These are phyloP conservation scores for Lecanicillium sp. DNA, from an alignment of 2,329 filamentous ascomycete genomes.

Conservation along the genomic window DNA sequence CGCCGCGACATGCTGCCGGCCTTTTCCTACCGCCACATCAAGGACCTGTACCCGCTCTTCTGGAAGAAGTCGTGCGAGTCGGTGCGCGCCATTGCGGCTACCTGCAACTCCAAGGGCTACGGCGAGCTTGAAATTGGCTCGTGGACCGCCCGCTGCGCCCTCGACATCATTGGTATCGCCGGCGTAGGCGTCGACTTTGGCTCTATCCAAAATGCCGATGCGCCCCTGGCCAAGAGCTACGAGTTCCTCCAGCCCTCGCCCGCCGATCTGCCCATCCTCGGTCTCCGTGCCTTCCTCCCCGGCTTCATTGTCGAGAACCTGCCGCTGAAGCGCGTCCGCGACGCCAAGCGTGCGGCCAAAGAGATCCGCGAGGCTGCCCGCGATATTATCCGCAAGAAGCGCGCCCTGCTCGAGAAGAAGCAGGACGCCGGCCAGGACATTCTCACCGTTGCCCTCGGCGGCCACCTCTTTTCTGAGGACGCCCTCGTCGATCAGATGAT, in stretches of 20 bases:
- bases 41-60: slow-evolving; percentile 25
- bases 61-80: slow-evolving; percentile 22
- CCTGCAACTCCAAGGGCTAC: slow-evolving; percentile 7
- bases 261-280: slow-evolving; percentile 7
- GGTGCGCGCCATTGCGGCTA: slow-evolving; percentile 7
- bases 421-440: slow-evolving; percentile 26
- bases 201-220: slow-evolving; percentile 22
- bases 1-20: slow-evolving; percentile 22
- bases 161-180: slow-evolving; percentile 28
- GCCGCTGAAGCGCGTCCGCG: slow-evolving; percentile 8
- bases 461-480: slow-evolving; percentile 26
- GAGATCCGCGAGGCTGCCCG: slow-evolving; percentile 19
- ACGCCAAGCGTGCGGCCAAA: slow-evolving; percentile 18
- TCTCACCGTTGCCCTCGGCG: slow-evolving; percentile 25
- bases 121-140: slow-evolving; percentile 12
- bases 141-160: slow-evolving; percentile 17
- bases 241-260: slow-evolving; percentile 15
- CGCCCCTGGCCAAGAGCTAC: slow-evolving; percentile 27
- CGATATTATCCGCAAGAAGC: slow-evolving; percentile 25
- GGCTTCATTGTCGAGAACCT: slow-evolving; percentile 8
- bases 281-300: slow-evolving; percentile 10
- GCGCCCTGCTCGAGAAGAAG: slow-evolving; percentile 12
- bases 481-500: slow-evolving; percentile 32
- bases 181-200: slow-evolving; percentile 25
- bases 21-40: slow-evolving; percentile 25